These are phyloP conservation scores for Trichoderma gamsii DNA, from an alignment of 495 filamentous ascomycete species.

Conservation along the genomic window DNA sequence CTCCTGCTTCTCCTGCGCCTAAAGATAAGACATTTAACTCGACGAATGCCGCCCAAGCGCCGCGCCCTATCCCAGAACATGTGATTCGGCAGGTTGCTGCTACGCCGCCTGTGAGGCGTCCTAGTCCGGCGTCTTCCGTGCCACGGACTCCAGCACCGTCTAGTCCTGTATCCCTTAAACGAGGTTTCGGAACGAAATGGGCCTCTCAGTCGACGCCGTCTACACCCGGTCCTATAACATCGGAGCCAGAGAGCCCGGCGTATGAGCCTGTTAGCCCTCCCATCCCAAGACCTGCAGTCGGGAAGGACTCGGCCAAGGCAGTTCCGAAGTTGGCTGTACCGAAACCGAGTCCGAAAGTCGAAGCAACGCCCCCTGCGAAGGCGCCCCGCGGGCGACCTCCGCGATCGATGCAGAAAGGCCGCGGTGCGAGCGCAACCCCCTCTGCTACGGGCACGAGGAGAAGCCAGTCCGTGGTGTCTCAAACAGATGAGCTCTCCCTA, in stretches of 20 bases:
- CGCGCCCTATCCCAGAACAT: conserved; percentile 16
- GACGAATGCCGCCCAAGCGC: neutral
- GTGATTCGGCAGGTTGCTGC: conserved; percentile 10
- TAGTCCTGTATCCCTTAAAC: conserved; percentile 15
- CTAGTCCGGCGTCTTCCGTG: conserved; percentile 20
- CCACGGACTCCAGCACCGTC: conserved; percentile 18
- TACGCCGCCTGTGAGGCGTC: neutral
- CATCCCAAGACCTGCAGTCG: conserved; percentile 28
- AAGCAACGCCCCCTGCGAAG: conserved; percentile 23
- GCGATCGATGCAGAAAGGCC: conserved; percentile 24
- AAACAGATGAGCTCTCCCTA: conserved; percentile 47
- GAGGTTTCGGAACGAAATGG: conserved; percentile 42
- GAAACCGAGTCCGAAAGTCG: conserved; percentile 22
- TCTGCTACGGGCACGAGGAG: conserved; percentile 34
- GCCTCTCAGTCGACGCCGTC: conserved; percentile 37
- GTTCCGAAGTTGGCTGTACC: conserved; percentile 26
- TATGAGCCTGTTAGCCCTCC: conserved; percentile 45
- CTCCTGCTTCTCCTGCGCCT: conserved; percentile 34
- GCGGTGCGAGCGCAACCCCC: conserved; percentile 40
- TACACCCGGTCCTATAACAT: conserved; percentile 33
- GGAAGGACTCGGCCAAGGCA: conserved; percentile 25
- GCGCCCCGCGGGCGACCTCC: conserved; percentile 31
- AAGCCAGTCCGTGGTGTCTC: conserved; percentile 53
- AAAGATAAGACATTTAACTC: neutral
- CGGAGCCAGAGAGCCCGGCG: conserved; percentile 34